Evolutionary conservation across 1,139 yeast genomes (phyloP).

Genomic region (Hyphopichia pseudoburtonii): DNA sequence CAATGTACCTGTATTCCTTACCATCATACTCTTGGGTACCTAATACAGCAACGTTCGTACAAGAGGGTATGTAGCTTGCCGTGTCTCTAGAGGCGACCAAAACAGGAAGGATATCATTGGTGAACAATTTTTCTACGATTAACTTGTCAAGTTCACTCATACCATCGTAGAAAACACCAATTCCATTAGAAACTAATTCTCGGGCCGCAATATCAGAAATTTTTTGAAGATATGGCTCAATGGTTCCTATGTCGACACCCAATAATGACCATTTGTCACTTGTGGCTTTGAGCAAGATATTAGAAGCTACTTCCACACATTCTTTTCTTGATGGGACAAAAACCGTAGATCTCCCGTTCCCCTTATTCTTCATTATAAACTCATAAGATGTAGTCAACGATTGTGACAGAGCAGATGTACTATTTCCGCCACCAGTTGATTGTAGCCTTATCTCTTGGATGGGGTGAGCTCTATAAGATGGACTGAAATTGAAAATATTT

Average conservation of each 20-base stretch:
- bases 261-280: constrained; percentile 26
- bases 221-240: constrained; percentile 43
- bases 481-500: constrained; percentile 67
- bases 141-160: constrained; percentile 57
- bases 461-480: constrained; percentile 56
- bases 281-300: constrained; percentile 36
- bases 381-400: constrained; percentile 52
- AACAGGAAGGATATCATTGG: constrained; percentile 48
- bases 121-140: constrained; percentile 55
- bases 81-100: constrained; percentile 62
- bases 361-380: constrained; percentile 23
- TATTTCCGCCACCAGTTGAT: constrained; percentile 44
- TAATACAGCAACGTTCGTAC: constrained; percentile 57
- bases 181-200: constrained; percentile 55
- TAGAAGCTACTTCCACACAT: constrained; percentile 52
- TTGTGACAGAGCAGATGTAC: constrained; percentile 50
- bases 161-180: constrained; percentile 62
- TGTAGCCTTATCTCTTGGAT: constrained; percentile 61
- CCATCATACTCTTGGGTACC: constrained; percentile 79
- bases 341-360: constrained; percentile 41
- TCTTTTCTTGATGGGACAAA: constrained; percentile 59
- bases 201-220: constrained; percentile 49
- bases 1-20: constrained; percentile 65
- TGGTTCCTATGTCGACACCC: constrained; percentile 27
- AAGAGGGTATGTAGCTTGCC: constrained; percentile 49